Conservation (phyloP, 1,284 basidiomycete genomes). For the Cutaneotrichosporon daszewskae region DNA sequence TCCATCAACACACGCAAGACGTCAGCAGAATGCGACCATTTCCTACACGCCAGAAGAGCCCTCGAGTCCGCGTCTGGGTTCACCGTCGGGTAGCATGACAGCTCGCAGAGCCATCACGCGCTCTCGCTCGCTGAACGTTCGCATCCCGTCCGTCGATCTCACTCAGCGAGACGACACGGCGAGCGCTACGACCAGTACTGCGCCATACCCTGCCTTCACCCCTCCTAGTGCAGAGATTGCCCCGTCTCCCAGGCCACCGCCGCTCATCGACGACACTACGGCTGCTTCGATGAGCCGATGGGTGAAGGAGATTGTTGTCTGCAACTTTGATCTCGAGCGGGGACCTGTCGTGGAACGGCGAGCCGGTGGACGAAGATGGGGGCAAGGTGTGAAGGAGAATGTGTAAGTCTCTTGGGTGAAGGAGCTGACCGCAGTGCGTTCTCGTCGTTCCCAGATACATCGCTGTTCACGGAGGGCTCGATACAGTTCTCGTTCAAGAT, state of each 20-base stretch:
- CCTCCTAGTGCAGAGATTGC: neutral
- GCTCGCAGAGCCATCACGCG: no score
- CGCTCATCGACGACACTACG: conserved; percentile 52
- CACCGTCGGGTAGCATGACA: no score
- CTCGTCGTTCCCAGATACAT: conserved; percentile 87
- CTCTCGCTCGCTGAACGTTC: conserved; percentile 13
- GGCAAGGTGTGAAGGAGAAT: conserved; percentile 68
- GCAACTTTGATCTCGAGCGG: conserved; percentile 81
- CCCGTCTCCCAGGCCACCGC: conserved; percentile 25
- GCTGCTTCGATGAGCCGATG: conserved; percentile 60
- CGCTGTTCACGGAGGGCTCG: conserved; percentile 60
- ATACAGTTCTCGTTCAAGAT: conserved; percentile 49
- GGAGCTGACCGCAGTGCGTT: conserved; percentile 63
- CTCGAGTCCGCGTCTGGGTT: no score
- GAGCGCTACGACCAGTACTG: conserved; percentile 1
- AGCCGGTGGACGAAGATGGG: conserved; percentile 62
- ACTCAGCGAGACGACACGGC: neutral
- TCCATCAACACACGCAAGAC: no score
- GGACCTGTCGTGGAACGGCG: conserved; percentile 72
- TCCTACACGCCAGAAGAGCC: no score
- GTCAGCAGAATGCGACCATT: no score
- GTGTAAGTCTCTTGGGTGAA: conserved; percentile 56
- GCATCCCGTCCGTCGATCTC: conserved; percentile 10
- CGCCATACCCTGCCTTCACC: neutral
- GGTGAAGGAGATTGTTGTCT: conserved; percentile 72